Evolutionary conservation across 495 filamentous ascomycete species (phyloP).

Genomic region (Penicillium bovifimosum): DNA sequence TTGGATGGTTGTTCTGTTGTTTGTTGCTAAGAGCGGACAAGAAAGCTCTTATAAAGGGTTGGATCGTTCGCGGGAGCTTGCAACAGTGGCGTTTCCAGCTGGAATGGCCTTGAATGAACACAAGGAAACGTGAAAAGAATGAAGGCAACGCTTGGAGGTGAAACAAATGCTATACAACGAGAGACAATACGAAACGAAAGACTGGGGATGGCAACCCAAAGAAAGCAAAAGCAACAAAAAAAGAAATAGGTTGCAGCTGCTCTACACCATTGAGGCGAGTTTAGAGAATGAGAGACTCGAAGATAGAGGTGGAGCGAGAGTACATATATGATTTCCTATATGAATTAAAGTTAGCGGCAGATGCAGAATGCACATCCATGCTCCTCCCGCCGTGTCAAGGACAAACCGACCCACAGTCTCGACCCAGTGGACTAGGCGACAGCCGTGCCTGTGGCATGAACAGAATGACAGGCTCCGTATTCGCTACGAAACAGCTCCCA

Average conservation of each 20-base stretch:
- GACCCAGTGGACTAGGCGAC: constrained; percentile 20
- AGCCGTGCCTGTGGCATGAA: constrained; percentile 25
- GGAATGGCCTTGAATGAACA: constrained; percentile 1
- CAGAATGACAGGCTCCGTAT: constrained; percentile 19
- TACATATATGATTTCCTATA: constrained; percentile 21
- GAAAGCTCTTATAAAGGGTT: constrained; percentile 11
- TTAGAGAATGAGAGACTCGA: constrained; percentile 4
- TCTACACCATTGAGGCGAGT: constrained; percentile 27
- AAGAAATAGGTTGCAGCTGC: constrained; percentile 15
- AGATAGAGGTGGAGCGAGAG: constrained; percentile 1
- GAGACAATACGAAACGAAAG: constrained; percentile 26
- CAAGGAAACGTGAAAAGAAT: constrained; percentile 4
- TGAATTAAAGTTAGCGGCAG: constrained; percentile 14
- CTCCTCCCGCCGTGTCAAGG: constrained; percentile 19
- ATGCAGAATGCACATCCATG: constrained; percentile 30
- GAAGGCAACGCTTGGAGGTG: constrained; percentile 12
- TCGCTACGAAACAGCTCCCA: background rate
- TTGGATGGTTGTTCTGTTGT: background rate
- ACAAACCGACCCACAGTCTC: constrained; percentile 19
- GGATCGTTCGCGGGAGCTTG: background rate
- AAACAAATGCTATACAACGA: constrained; percentile 24
- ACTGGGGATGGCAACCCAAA: constrained; percentile 16
- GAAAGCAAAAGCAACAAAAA: constrained; percentile 19
- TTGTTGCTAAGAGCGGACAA: background rate
- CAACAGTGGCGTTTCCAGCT: background rate